Evolutionary conservation across 2,329 filamentous ascomycete species (phyloP), one percentile per base, ranked within the genome.

Genomic region (Colletotrichum sp.): DNA sequence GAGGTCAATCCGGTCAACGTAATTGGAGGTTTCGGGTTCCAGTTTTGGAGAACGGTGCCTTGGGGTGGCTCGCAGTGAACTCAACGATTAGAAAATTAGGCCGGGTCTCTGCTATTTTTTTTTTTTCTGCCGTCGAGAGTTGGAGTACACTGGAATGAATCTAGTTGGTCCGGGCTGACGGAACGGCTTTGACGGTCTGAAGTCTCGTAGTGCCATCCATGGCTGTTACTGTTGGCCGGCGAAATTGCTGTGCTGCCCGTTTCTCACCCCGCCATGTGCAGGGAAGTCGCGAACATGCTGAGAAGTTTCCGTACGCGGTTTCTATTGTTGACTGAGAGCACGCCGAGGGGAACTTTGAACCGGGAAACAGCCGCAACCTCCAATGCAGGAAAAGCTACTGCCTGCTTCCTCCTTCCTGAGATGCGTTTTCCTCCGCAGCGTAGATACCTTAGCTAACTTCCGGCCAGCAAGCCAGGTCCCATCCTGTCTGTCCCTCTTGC

Each of bases 31-130:
- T 21, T 64, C 38, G 66, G 70, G 70, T 61, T 55, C 73, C 70
- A 43, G 36, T 76, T 76, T 69, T 71, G 56, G 43, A 73, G 66
- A 71, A 64, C 43, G 56, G 73, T 75, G 67, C 62, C 32, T 43
- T 43, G 52, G 62, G 62, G 24, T 67, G 28, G 68, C 56, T 60
- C 62, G 52, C 21, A 26, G 66, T 55, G 65, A 73, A 73, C 73
- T 76, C 73, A 76, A 76, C 73, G 73, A 73, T 76, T 69, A 73
- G 34, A 75, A 75, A 76, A 68, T 52, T 36, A 76, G 73, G 64
- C 70, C 58, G 34, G 58, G 64, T 69, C 72, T 72, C 21, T 70
- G 43, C 38, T 69, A 58, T 68, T 61, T 61, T 62, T 60, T 30
- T 38, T 62, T 52, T 52, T 52, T 36, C 28, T 67, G 34, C n/a